Percentiles rank a stretch among this genome's conserved stretches.
Conservation (phyloP, 495 filamentous ascomycete genomes). For the Oleoguttula mirabilis region DNA sequence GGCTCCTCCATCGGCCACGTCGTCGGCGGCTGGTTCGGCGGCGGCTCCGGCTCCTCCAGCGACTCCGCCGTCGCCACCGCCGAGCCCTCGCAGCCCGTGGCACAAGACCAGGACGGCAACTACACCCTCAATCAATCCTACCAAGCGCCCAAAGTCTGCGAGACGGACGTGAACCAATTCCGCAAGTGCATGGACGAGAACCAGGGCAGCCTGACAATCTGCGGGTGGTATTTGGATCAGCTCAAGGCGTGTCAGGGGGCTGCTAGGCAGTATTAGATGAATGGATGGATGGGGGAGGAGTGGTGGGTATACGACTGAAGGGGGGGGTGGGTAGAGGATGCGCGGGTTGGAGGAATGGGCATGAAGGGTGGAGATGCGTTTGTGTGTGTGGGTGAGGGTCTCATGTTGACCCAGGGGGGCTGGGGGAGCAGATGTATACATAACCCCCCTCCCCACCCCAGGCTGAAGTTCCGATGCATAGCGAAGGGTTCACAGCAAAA, state of each 20-base stretch:
- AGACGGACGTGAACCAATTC: constrained; percentile 69
- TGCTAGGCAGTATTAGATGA: constrained; percentile 65
- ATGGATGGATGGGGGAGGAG: background rate
- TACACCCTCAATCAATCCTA: constrained; percentile 38
- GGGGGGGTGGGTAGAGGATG: too few relatives aligned
- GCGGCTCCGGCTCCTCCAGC: too few relatives aligned
- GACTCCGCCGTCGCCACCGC: constrained; percentile 35
- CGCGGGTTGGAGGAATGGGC: too few relatives aligned
- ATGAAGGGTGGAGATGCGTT: too few relatives aligned
- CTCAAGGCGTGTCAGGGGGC: constrained; percentile 92
- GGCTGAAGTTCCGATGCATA: too few relatives aligned
- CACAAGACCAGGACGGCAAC: constrained; percentile 31
- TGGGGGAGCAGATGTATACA: too few relatives aligned
- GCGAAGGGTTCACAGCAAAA: too few relatives aligned
- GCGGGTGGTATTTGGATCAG: constrained; percentile 96
- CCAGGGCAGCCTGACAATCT: constrained; percentile 84
- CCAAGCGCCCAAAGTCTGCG: constrained; percentile 48
- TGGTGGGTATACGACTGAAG: too few relatives aligned
- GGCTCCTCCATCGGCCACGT: constrained; percentile 92
- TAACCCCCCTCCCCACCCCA: too few relatives aligned
- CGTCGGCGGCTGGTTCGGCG: constrained; percentile 74
- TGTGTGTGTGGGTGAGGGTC: too few relatives aligned
- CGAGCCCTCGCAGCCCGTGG: constrained; percentile 29
- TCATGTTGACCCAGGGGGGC: too few relatives aligned
- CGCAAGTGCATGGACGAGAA: constrained; percentile 93